Base-by-base conservation (phyloP, 1,284 basidiomycete species). In the Irpex sp. region DNA sequence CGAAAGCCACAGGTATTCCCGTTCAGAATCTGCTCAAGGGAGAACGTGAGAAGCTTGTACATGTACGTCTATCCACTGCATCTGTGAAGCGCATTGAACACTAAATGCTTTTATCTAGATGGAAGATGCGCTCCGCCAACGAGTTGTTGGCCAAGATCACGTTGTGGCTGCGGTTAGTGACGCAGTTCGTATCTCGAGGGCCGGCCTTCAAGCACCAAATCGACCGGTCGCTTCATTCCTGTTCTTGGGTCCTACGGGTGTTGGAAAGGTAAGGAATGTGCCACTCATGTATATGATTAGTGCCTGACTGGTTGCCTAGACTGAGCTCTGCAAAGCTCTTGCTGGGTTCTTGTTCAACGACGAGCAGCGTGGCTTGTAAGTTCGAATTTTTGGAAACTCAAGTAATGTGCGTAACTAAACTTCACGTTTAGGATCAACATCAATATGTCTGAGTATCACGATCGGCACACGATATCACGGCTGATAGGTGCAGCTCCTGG, bases 401-500 rank as follows among this genome's bases (percentile, higher is more conserved):
- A 59, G 37, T 11, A 4, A 19, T 31, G 19, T 11, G 11, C 0
- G 2, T 64, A 38, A 34, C 9, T 34, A 5, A 44, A 11, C 11
- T 44, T 8, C 26, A 26, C 26, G 40, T 44, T 44, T 65, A 91
- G 90, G 62, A 93, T 96, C 67, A 93, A 89, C 67, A 92, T 96
- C 74, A 95, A 96, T 72, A 95, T 95, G 93, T 93, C 91, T 8
- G 93, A 96, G 83, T 96, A 92, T 73, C 92, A 94, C 67, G 94
- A 96, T 69, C 85, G 93, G 64, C 93, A 97, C 72, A 96, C 93
- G 0, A 91, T 97, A 49, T 94, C 93, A 1, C 84, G 94, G 2
- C 79, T 97, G 17, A 93, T 97, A 59, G 96, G 95, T 65, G 92
- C 95, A 0, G 92, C 94, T 0, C 93, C 94, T 4, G 94, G 96